Evolutionary conservation across 257 asterid genomes (phyloP).

Genomic region (Primulina tabacum): DNA sequence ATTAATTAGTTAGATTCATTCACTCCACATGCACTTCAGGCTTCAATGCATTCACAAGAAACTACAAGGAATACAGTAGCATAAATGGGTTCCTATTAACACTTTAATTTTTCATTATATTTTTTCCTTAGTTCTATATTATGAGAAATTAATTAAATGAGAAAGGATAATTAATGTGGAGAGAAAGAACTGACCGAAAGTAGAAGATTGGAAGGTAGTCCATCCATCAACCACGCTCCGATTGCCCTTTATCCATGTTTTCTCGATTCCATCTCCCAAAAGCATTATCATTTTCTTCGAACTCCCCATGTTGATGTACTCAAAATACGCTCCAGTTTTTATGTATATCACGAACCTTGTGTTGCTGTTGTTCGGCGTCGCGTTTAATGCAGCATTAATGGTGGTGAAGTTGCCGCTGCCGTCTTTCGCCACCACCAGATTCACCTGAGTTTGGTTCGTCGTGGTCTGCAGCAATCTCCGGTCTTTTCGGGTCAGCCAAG

Average conservation of each 20-base stretch:
- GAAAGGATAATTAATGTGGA: too few species aligned
- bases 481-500: slow-evolving; percentile 62
- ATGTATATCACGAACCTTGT: slow-evolving; percentile 50
- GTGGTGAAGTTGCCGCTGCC: slow-evolving; percentile 52
- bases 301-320: slow-evolving; percentile 46
- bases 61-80: too few species aligned
- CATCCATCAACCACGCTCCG: slow-evolving; percentile 47
- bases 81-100: too few species aligned
- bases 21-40: too few species aligned
- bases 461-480: slow-evolving; percentile 58
- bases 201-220: slow-evolving; percentile 59
- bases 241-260: slow-evolving; percentile 48
- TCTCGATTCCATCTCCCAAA: slow-evolving; percentile 58
- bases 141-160: too few species aligned
- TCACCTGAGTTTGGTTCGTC: slow-evolving; percentile 30
- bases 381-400: slow-evolving; percentile 40
- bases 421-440: slow-evolving; percentile 46
- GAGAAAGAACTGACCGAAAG: slow-evolving; percentile 41
- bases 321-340: slow-evolving; percentile 50
- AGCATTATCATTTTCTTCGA: slow-evolving; percentile 39
- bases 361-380: slow-evolving; percentile 39
- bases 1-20: too few species aligned
- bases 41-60: too few species aligned
- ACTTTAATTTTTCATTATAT: too few species aligned
- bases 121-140: too few species aligned